Evolutionary conservation across 129 eudicot species (phyloP), one percentile per base, ranked within the genome.

Genomic region (Chrysanthemum seticuspe): DNA sequence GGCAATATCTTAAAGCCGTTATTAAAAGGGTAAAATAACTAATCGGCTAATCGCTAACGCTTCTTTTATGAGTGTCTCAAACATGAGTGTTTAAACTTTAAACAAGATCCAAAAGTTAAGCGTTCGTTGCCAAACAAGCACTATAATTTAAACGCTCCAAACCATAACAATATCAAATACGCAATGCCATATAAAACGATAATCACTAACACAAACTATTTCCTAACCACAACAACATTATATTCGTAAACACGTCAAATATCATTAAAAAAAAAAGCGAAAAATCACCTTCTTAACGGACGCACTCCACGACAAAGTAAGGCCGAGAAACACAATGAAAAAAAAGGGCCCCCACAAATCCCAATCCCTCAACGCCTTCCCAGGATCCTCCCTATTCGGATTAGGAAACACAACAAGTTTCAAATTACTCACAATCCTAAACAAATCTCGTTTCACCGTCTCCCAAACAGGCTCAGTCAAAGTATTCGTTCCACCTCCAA

Each of bases 261-360:
- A 73, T 48, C 3, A 62, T 51, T 2, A 19, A 19, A 19, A 34
- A 19, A 19, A 19, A 34, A 31, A 8, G 65, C 54, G 34, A 15
- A 74, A 48, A 5, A 78, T 16, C 34, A 92, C 98, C 97, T 93
- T 93, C 84, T 90, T 88, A 15, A 90, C 90, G 4, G 98, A 90
- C 31, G 98, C 98, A 58, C 97, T 90, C 98, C 98, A 93, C 0
- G 98, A 93, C 55, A 93, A 80, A 12, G 85, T 78, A 57, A 90
- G 91, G 6, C 98, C 98, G 3, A 93, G 84, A 82, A 93, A 93
- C 36, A 93, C 98, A 72, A 93, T 93, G 75, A 93, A 93, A 87
- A 90, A 93, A 50, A 93, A 93, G 0, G 98, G 98, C 0, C 98
- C 98, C 98, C 98, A 93, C 0, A 93, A 86, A 86, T 93, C 98